A percentile compares a stretch with the other conserved stretches of the same genome.
These are phyloP conservation scores for Gnomoniopsis sp. DNA, from an alignment of 2,329 filamentous ascomycete genomes.

Conservation along the genomic window DNA sequence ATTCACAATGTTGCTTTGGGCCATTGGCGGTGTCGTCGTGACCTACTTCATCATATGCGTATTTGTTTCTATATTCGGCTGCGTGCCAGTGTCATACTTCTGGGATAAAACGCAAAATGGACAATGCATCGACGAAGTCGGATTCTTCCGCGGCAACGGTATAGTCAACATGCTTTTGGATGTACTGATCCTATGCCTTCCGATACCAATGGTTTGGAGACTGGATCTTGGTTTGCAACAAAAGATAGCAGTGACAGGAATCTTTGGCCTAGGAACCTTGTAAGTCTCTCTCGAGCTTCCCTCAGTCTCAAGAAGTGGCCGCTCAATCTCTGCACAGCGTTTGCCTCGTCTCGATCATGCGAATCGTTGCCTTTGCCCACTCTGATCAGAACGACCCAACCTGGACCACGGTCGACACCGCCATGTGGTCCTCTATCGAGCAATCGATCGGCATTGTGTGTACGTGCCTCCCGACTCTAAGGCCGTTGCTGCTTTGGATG, in stretches of 20 bases:
- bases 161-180: conserved; percentile 8
- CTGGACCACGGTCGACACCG: conserved; percentile 5
- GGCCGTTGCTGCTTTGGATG: neutral
- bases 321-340: neutral
- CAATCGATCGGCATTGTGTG: conserved; percentile 5
- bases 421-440: conserved; percentile 5
- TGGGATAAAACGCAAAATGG: neutral
- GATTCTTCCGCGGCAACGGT: conserved; percentile 5
- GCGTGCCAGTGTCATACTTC: conserved; percentile 6
- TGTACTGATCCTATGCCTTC: neutral
- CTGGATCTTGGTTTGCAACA: neutral
- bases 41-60: conserved; percentile 1
- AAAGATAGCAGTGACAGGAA: conserved; percentile 1
- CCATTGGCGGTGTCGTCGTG: neutral
- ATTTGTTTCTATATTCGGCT: neutral
- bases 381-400: conserved; percentile 1
- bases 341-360: conserved; percentile 1
- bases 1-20: neutral
- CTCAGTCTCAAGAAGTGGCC: neutral
- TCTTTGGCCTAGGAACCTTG: conserved; percentile 6
- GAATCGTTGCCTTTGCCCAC: neutral
- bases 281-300: neutral
- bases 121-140: neutral
- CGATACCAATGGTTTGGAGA: conserved; percentile 5
- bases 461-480: conserved; percentile 5